Conservation (phyloP, 257 asterid genomes). For the Solanum infundibuliforme region DNA sequence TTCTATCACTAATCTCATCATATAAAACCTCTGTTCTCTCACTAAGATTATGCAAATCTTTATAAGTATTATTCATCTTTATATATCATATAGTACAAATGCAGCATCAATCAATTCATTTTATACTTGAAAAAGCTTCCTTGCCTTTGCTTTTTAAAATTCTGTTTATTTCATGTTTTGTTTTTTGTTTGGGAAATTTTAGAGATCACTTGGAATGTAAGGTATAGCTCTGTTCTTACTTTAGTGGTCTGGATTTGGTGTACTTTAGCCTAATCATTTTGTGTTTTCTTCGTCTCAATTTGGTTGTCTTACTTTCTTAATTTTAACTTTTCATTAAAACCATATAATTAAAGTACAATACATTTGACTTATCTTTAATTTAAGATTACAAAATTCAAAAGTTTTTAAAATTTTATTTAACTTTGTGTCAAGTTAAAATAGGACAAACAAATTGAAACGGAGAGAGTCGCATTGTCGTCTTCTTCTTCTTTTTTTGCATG, state of each 20-base stretch:
- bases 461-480: background rate
- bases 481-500: background rate
- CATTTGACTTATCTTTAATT: background rate
- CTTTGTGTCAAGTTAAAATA: background rate
- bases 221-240: background rate
- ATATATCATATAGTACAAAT: background rate
- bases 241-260: background rate
- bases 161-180: background rate
- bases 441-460: background rate
- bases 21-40: conserved; percentile 37
- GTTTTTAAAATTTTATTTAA: background rate
- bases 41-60: conserved; percentile 17
- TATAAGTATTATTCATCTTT: background rate
- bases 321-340: background rate
- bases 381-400: background rate
- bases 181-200: background rate
- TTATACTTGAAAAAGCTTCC: background rate
- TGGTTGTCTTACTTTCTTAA: background rate
- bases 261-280: background rate
- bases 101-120: background rate
- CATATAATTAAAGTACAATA: background rate
- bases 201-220: background rate
- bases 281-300: background rate
- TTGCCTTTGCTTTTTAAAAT: background rate
- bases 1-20: conserved; percentile 17